Conservation (phyloP, 2,329 filamentous ascomycete species). For the Nothophoma quercina region DNA sequence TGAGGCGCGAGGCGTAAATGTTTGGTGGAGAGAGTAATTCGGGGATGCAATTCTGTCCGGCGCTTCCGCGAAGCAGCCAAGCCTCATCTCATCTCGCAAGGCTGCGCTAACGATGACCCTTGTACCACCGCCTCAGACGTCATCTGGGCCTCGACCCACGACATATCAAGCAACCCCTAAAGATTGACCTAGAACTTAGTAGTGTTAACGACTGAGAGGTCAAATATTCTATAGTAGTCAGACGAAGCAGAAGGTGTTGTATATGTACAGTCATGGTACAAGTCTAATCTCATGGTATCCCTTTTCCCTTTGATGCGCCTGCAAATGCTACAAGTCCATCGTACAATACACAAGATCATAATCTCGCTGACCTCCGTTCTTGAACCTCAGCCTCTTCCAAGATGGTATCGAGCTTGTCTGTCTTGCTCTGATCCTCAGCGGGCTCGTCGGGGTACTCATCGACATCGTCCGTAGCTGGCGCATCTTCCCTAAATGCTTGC, state of each 20-base stretch:
- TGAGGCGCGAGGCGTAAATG: constrained; percentile 11
- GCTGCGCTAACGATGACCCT: constrained; percentile 22
- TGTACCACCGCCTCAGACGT: constrained; percentile 12
- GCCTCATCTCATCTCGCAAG: constrained; percentile 26
- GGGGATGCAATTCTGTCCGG: constrained; percentile 20
- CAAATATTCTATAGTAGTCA: too few species aligned
- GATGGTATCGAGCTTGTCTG: constrained; percentile 2
- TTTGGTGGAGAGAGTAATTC: constrained; percentile 16
- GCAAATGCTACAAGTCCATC: constrained; percentile 7
- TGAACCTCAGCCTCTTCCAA: background rate
- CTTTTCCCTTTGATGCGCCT: constrained; percentile 6
- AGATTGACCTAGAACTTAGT: too few species aligned
- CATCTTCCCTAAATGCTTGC: constrained; percentile 7
- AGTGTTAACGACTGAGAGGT: too few species aligned
- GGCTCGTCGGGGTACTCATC: constrained; percentile 29
- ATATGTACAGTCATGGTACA: constrained; percentile 14
- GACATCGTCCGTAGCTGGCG: constrained; percentile 19
- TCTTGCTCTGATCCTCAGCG: background rate
- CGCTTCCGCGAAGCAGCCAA: constrained; percentile 16
- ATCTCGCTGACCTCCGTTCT: background rate
- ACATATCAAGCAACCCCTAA: too few species aligned
- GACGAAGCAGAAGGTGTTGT: background rate
- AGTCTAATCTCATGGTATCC: constrained; percentile 2
- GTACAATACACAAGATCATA: background rate
- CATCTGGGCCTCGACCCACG: too few species aligned